Conservation (phyloP, 345 rosid species). For the Sonneratia alba region DNA sequence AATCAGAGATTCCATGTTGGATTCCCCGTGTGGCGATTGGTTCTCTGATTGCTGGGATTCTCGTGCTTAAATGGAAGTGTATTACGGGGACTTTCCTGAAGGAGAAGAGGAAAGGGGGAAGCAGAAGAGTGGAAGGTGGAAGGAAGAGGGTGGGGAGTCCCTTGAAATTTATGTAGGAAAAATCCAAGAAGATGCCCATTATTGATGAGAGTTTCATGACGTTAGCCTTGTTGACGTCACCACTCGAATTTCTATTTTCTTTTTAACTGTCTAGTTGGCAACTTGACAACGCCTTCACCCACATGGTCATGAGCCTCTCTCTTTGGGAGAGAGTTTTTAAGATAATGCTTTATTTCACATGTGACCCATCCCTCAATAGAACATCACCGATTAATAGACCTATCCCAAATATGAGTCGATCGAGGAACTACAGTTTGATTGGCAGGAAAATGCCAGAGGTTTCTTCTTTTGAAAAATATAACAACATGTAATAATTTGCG, state of each 20-base stretch:
- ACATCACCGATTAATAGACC: too few relatives aligned
- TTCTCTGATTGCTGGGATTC: not conserved
- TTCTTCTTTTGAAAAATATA: too few relatives aligned
- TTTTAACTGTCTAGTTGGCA: not conserved
- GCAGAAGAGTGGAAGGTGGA: constrained; percentile 26
- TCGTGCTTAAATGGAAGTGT: not conserved
- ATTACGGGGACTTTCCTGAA: constrained; percentile 7
- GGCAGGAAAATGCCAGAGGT: too few relatives aligned
- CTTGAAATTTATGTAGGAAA: not conserved
- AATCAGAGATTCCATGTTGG: not conserved
- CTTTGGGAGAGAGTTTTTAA: not conserved
- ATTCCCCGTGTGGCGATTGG: not conserved
- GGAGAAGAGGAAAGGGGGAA: constrained; percentile 22
- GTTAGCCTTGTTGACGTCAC: not conserved
- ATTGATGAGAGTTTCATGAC: not conserved
- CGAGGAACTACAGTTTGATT: too few relatives aligned
- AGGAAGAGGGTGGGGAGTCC: constrained; percentile 17
- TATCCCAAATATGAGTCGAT: too few relatives aligned
- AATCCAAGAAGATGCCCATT: not conserved
- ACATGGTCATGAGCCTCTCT: not conserved
- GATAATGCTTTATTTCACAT: not conserved
- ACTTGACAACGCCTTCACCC: too few relatives aligned
- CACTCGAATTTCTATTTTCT: too few relatives aligned
- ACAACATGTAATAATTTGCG: too few relatives aligned
- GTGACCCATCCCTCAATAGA: too few relatives aligned